A percentile compares a stretch with the other conserved stretches of the same genome.
phyloP scores from a whole-genome alignment of 1,139 yeast species.

The Magnusiomyces paraingens region DNA sequence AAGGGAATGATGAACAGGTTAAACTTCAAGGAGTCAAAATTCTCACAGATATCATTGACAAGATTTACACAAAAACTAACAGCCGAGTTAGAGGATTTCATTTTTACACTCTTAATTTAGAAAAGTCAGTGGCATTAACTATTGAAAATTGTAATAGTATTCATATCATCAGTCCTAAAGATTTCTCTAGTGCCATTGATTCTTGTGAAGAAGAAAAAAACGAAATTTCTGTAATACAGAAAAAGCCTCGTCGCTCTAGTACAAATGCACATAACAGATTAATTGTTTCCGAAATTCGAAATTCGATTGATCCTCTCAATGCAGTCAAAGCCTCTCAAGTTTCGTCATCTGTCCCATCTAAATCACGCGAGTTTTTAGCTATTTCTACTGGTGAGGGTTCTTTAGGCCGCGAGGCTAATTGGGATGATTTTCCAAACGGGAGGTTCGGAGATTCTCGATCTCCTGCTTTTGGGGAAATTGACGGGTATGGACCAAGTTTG shows the following conservation, averaged over 20 bases:
- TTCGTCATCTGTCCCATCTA: slow-evolving; percentile 20
- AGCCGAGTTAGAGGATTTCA: slow-evolving; percentile 69
- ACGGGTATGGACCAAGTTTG: slow-evolving; percentile 91
- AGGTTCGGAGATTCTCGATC: slow-evolving; percentile 96
- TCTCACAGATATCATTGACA: slow-evolving; percentile 52
- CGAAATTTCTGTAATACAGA: slow-evolving; percentile 12
- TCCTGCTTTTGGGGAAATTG: slow-evolving; percentile 95
- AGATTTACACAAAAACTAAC: slow-evolving; percentile 46
- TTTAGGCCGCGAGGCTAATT: slow-evolving; percentile 84
- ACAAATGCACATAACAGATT: slow-evolving; percentile 43
- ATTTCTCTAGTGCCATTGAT: slow-evolving; percentile 19
- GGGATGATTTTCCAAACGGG: slow-evolving; percentile 99
- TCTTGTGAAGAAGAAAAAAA: slow-evolving; percentile 10
- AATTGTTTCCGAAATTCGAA: slow-evolving; percentile 32
- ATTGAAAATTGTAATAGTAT: slow-evolving; percentile 50
- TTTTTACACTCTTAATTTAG: slow-evolving; percentile 83
- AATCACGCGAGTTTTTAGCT: slow-evolving; percentile 56
- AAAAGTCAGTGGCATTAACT: slow-evolving; percentile 83
- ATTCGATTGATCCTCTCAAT: slow-evolving; percentile 12
- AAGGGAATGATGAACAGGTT: slow-evolving; percentile 76
- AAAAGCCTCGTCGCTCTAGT: slow-evolving; percentile 43
- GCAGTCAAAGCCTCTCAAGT: slow-evolving; percentile 20
- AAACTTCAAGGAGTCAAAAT: slow-evolving; percentile 78
- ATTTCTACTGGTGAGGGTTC: slow-evolving; percentile 82
- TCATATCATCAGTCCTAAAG: slow-evolving; percentile 12